Base-by-base conservation (phyloP, 2,329 filamentous ascomycete genomes). In the Colletotrichum eremochloae region DNA sequence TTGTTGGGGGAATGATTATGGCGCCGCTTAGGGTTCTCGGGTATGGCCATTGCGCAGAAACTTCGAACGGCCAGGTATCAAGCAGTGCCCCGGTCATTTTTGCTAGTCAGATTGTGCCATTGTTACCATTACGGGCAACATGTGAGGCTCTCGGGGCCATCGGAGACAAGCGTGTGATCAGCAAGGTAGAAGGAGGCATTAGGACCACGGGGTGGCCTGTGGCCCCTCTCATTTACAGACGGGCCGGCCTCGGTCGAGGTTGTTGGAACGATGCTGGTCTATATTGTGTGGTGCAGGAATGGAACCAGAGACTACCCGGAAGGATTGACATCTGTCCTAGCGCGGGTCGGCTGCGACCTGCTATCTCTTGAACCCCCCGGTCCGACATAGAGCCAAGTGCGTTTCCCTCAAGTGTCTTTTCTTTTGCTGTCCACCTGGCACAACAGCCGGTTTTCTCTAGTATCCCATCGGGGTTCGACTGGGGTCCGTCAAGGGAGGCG, bases 201-300 rank as follows among this genome's bases (percentile, higher is more conserved):
- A 42, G 58, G 15, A 31, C 42, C 58, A 24, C 58, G 31, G 18
- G 12, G 14, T 46, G 58, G 58, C 31, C 44, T 29, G 58, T 62
- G 58, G 58, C n/a, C 29, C 18, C 24, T 50, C 24, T 50, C 8
- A 31, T 31, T 52, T 24, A 52, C 61, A 15, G 24, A 24, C 24
- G 24, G 24, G 24, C 24, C 24, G 61, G 61, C 46, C 55, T 52
- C 5, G 67, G 67, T 55, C 55, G 42, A 57, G 56, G 40, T 46
- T 31, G 12, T 46, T 33, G 33, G 12, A 36, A 20, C 15, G 46
- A 24, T 48, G 46, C 9, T 48, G 46, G 20, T n/a, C 20, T n/a
- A n/a, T n/a, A 44, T 20, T 5, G 40, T 44, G 42, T 44, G 7
- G 42, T 44, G 42, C 18, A 48, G 58, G 12, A 38, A 8, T 15